A percentile compares a stretch with the other conserved stretches of the same genome.
Conservation (phyloP, 768 basidiomycete genomes). For the Lactarius sanguifluus region DNA sequence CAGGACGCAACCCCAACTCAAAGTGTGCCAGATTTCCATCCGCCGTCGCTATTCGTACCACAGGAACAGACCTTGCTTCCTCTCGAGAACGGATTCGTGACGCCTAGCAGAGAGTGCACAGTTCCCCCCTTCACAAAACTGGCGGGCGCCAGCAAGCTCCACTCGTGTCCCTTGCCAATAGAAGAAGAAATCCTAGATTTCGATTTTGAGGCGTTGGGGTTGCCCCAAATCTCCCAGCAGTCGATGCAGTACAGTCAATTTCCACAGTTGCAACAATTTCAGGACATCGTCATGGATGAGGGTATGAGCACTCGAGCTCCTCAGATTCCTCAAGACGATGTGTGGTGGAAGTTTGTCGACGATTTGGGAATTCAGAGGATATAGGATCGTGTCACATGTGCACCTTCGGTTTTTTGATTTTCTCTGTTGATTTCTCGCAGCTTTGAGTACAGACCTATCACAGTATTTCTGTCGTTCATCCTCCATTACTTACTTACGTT, state of each 20-base stretch:
- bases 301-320: not conserved
- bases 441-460: not conserved
- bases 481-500: not conserved
- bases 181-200: slow-evolving; percentile 14
- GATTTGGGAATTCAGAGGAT: slow-evolving; percentile 34
- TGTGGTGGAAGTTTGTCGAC: slow-evolving; percentile 42
- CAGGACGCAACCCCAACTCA: slow-evolving; percentile 13
- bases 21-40: not conserved
- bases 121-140: slow-evolving; percentile 4
- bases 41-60: not conserved
- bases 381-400: not conserved
- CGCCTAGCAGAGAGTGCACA: not conserved
- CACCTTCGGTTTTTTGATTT: not conserved
- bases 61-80: slow-evolving; percentile 12
- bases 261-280: slow-evolving; percentile 23
- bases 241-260: slow-evolving; percentile 21
- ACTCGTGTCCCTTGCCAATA: not conserved
- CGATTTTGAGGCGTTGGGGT: slow-evolving; percentile 13
- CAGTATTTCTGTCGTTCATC: slow-evolving; percentile 7
- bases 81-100: slow-evolving; percentile 6
- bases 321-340: slow-evolving; percentile 37
- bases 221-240: slow-evolving; percentile 9
- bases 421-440: not conserved
- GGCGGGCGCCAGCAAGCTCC: slow-evolving; percentile 5
- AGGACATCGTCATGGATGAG: slow-evolving; percentile 26